Conservation (phyloP, 306 rosid genomes). For the Corylus americana region DNA sequence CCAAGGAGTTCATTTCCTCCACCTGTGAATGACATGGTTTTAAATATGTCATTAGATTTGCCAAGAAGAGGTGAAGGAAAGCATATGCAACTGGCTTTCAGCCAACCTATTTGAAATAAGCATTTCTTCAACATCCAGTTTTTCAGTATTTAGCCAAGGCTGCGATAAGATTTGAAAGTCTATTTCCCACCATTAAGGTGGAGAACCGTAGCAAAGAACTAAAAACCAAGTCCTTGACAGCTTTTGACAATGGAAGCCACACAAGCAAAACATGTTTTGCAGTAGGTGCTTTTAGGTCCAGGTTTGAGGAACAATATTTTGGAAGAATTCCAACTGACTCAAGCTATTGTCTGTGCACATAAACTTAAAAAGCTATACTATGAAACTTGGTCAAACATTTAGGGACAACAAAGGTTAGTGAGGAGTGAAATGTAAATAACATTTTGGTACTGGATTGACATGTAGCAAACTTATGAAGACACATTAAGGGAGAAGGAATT, state of each 20-base stretch:
- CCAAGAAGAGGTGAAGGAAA: slow-evolving; percentile 19
- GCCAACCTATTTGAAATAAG: neutral
- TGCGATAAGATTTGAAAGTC: neutral
- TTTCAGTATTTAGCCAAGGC: slow-evolving; percentile 4
- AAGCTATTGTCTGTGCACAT: no score
- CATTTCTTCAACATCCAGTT: neutral
- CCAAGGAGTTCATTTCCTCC: slow-evolving; percentile 79
- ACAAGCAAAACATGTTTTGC: slow-evolving; percentile 8
- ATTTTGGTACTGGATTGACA: neutral
- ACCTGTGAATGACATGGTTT: slow-evolving; percentile 51
- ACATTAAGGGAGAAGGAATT: neutral
- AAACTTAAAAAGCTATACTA: neutral
- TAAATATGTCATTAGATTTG: slow-evolving; percentile 20
- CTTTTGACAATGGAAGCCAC: slow-evolving; percentile 9
- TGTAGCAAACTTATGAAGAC: neutral
- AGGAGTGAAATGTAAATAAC: neutral
- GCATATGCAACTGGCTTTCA: slow-evolving; percentile 1
- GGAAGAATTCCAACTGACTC: no score
- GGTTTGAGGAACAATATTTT: neutral
- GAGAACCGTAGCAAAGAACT: slow-evolving; percentile 14
- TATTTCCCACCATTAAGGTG: slow-evolving; percentile 13
- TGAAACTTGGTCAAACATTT: neutral
- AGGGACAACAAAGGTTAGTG: neutral
- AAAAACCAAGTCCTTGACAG: slow-evolving; percentile 10
- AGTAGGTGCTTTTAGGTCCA: neutral